phyloP scores from a whole-genome alignment of 2,329 filamentous ascomycete species.

The Neofusicoccum ribis region DNA sequence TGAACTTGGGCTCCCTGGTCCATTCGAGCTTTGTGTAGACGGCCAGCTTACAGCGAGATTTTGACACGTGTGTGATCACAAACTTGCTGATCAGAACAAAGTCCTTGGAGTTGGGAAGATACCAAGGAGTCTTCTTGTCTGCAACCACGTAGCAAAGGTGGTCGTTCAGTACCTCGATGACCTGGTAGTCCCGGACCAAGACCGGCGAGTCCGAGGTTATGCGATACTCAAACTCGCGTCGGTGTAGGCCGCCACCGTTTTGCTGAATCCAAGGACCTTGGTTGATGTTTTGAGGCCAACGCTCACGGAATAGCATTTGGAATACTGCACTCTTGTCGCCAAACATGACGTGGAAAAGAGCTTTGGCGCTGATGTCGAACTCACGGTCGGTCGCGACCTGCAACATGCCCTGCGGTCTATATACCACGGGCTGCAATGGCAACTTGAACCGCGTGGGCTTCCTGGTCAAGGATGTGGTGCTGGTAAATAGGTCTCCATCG shows the following conservation, averaged over 20 bases:
- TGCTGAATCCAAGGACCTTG: slow-evolving; percentile 78
- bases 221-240: slow-evolving; percentile 78
- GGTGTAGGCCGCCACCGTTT: slow-evolving; percentile 68
- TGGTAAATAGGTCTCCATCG: slow-evolving; percentile 60
- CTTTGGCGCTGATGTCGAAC: slow-evolving; percentile 90
- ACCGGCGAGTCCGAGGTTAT: slow-evolving; percentile 54
- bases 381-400: slow-evolving; percentile 73
- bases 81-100: slow-evolving; percentile 87
- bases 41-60: slow-evolving; percentile 88
- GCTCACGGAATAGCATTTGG: slow-evolving; percentile 81
- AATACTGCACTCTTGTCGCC: slow-evolving; percentile 96
- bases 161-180: slow-evolving; percentile 67
- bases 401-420: slow-evolving; percentile 80
- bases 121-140: slow-evolving; percentile 70
- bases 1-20: slow-evolving; percentile 56
- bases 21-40: slow-evolving; percentile 88
- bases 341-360: slow-evolving; percentile 93
- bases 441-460: slow-evolving; percentile 73
- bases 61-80: slow-evolving; percentile 89
- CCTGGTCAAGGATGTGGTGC: slow-evolving; percentile 37
- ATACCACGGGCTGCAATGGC: slow-evolving; percentile 76
- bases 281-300: slow-evolving; percentile 56
- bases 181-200: slow-evolving; percentile 76
- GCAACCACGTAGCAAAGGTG: slow-evolving; percentile 67
- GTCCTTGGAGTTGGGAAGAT: slow-evolving; percentile 75